These are phyloP conservation scores for Cupressus sempervirens DNA, from an alignment of 75 land plant species.

Conservation along the genomic window DNA sequence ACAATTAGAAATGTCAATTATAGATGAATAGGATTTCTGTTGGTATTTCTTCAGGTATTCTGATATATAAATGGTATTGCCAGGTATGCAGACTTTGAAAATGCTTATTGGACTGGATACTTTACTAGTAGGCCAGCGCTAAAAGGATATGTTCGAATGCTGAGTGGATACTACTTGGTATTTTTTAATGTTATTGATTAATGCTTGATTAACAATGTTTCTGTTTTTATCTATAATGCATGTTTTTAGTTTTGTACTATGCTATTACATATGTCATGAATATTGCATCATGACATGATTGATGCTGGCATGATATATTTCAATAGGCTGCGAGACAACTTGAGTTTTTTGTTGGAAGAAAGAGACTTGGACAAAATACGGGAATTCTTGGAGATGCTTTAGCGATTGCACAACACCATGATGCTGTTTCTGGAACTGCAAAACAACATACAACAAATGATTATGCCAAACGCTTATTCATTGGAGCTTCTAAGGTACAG, in stretches of 20 bases:
- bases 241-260: background rate
- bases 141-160: slow-evolving; percentile 52
- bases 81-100: slow-evolving; percentile 65
- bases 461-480: slow-evolving; percentile 60
- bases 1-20: background rate
- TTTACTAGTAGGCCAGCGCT: slow-evolving; percentile 71
- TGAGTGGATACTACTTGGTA: slow-evolving; percentile 77
- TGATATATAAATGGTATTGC: background rate
- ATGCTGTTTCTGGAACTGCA: slow-evolving; percentile 73
- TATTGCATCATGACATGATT: slow-evolving; percentile 26
- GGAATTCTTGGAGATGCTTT: slow-evolving; percentile 56
- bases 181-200: background rate
- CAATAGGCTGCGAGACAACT: slow-evolving; percentile 65
- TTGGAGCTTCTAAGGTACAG: slow-evolving; percentile 57
- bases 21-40: background rate
- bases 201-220: background rate
- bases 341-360: slow-evolving; percentile 51
- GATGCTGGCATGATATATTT: slow-evolving; percentile 25
- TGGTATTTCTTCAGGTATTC: background rate
- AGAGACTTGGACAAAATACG: slow-evolving; percentile 34
- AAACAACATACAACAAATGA: slow-evolving; percentile 73
- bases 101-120: slow-evolving; percentile 83
- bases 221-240: background rate
- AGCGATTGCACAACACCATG: slow-evolving; percentile 76
- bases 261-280: background rate